Conservation (phyloP, 768 basidiomycete genomes). For the Obba rivulosa region DNA sequence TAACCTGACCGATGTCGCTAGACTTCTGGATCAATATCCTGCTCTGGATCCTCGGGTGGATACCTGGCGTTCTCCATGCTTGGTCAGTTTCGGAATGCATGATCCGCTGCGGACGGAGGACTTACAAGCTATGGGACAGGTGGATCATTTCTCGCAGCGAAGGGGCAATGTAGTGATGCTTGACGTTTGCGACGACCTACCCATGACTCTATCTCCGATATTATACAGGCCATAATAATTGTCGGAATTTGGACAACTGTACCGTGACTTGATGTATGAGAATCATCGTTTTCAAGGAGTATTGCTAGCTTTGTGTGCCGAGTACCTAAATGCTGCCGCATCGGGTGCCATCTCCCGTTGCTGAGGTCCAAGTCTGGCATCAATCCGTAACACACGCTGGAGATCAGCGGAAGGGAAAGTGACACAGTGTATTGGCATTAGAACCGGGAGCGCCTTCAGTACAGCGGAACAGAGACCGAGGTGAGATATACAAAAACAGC, state of each 20-base stretch:
- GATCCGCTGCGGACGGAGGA: not conserved
- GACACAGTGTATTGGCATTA: too few relatives aligned
- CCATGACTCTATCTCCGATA: too few relatives aligned
- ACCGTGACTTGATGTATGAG: too few relatives aligned
- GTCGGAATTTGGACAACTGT: too few relatives aligned
- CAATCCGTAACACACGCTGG: too few relatives aligned
- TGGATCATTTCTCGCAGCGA: constrained; percentile 27
- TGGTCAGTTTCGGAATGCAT: constrained; percentile 22
- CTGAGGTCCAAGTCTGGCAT: too few relatives aligned
- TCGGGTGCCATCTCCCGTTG: too few relatives aligned
- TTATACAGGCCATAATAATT: too few relatives aligned
- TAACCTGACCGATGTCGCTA: constrained; percentile 3
- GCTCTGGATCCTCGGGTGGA: constrained; percentile 39
- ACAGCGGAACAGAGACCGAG: not conserved
- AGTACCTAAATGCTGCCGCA: too few relatives aligned
- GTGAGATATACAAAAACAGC: not conserved
- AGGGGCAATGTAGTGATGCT: constrained; percentile 21
- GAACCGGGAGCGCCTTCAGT: not conserved
- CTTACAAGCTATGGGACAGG: constrained; percentile 14
- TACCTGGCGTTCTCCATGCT: constrained; percentile 39
- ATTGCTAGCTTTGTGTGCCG: too few relatives aligned
- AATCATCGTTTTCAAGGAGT: too few relatives aligned
- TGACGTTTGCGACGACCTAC: not conserved
- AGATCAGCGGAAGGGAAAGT: too few relatives aligned
- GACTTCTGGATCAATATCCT: constrained; percentile 35